Evolutionary conservation across 2,329 filamentous ascomycete species (phyloP), one percentile per base, ranked within the genome.

Genomic region (Bretziella fagacearum): DNA sequence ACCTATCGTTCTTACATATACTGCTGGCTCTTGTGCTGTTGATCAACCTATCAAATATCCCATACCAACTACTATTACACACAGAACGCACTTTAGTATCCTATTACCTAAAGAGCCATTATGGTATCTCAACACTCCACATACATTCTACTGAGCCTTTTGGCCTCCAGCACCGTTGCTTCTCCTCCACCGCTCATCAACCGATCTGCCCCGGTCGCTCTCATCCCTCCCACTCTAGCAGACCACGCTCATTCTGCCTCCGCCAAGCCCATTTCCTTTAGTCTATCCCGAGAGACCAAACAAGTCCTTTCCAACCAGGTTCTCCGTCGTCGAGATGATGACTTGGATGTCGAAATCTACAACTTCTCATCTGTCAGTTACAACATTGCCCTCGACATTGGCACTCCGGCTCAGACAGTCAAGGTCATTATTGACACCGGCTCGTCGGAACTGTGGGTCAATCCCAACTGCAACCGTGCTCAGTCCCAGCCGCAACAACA

Each of bases 381-480:
- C 55, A 62, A 59, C 32, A 62, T 65, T 39, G 59, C 63, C 13
- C 49, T 66, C 17, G 50, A 52, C 10, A 54, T 66, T 29, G 64
- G 64, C 6, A 63, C 59, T 0, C 64, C 64, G 3, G 56, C 57
- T 4, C 62, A 65, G 47, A 47, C 53, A 3, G 60, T 66, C 37
- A 60, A 56, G 27, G 61, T 66, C 51, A 58, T 62, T 50, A 58
- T 66, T 42, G 63, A 66, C 49, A 66, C 64, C 0, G 63, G 63
- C 13, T 65, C 63, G 3, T 55, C 57, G 6, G 63, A 66, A 52
- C 57, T 65, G 4, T 66, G 63, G 64, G 61, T 66, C 30, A 64
- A 66, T 47, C 63, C 64, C 5, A 55, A 59, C 6, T 66, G 64
- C 53, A 18, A 13, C 39, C 44, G 37, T 13, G 52, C 52, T 37